Evolutionary conservation across 257 asterid species (phyloP), one percentile per base, ranked within the genome.

Genomic region (Solanum appendiculatum): DNA sequence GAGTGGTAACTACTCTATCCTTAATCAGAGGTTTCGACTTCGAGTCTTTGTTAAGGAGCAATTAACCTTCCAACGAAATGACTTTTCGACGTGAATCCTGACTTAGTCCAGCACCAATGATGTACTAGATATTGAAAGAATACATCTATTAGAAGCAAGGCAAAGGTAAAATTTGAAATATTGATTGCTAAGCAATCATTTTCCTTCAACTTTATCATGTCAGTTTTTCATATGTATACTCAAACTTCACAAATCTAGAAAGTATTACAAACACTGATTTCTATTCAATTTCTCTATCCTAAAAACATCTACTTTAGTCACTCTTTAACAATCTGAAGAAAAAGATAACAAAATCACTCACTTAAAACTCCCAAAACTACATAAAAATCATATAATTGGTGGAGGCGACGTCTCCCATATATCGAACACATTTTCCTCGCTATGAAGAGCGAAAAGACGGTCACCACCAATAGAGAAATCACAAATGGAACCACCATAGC

Each of bases 391-490:
- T 90, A 93, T 73, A 82, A 94, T 73, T 6, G 97, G 94, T 33
- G 95, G 93, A 33, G 98, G 88, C 2, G 92, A 91, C 54, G 96
- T 91, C 92, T 96, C 98, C 99, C 99, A 96, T 39, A 95, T 86
- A 80, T 96, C 97, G 29, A 96, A 96, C 69, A 94, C 97, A 86
- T 96, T 95, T 85, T 96, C 99, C 63, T 96, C 99, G 56, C 99
- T 95, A 37, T 95, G 99, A 66, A 96, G 85, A 2, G 98, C 98
- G 39, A 96, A 96, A 9, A 96, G 93, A 83, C 98, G 90, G 86
- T 96, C 98, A 0, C 99, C 99, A 14, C 98, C 98, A 1, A 96
- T 93, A 2, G 99, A 95, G 81, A 96, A 96, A 89, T 96, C 98
- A 77, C 98, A 96, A 14, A 96, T 96, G 0, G 99, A 96, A 64